Evolutionary conservation across 495 filamentous ascomycete genomes (phyloP).

Genomic region (Penicillium pulvis): DNA sequence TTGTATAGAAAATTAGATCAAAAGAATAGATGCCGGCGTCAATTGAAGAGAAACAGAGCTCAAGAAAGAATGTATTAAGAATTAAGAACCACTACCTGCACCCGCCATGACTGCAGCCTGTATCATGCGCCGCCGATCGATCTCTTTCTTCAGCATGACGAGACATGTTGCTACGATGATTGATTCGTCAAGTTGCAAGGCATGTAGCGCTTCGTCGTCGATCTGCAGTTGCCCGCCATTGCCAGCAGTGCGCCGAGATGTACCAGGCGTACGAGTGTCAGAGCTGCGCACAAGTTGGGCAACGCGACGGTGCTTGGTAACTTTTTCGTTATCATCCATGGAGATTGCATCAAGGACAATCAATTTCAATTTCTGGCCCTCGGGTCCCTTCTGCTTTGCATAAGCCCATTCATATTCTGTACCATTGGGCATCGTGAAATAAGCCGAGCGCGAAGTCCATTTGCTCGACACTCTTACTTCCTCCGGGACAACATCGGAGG

Average conservation of each 20-base stretch:
- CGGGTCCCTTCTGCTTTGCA: constrained; percentile 34
- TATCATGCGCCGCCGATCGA: constrained; percentile 52
- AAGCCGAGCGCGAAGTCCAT: constrained; percentile 39
- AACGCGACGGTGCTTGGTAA: constrained; percentile 22
- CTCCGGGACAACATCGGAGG: constrained; percentile 4
- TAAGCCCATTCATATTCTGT: constrained; percentile 54
- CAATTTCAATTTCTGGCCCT: constrained; percentile 32
- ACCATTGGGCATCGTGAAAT: constrained; percentile 39
- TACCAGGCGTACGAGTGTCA: constrained; percentile 45
- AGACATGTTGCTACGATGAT: constrained; percentile 55
- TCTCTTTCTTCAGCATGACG: constrained; percentile 60
- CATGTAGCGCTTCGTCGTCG: constrained; percentile 32
- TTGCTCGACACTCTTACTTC: constrained; percentile 18
- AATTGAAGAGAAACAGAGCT: neutral
- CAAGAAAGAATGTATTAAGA: neutral
- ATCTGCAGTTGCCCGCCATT: constrained; percentile 55
- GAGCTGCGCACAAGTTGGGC: constrained; percentile 49
- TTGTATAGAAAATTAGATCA: neutral
- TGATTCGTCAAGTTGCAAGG: constrained; percentile 33
- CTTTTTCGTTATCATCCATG: constrained; percentile 8
- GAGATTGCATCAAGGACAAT: constrained; percentile 33
- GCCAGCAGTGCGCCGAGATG: constrained; percentile 41
- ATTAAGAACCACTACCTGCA: constrained; percentile 17
- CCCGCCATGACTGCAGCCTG: constrained; percentile 46
- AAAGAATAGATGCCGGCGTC: neutral